phyloP scores from a whole-genome alignment of 148 eudicot genomes.

The Vaccinium macrocarpon region DNA sequence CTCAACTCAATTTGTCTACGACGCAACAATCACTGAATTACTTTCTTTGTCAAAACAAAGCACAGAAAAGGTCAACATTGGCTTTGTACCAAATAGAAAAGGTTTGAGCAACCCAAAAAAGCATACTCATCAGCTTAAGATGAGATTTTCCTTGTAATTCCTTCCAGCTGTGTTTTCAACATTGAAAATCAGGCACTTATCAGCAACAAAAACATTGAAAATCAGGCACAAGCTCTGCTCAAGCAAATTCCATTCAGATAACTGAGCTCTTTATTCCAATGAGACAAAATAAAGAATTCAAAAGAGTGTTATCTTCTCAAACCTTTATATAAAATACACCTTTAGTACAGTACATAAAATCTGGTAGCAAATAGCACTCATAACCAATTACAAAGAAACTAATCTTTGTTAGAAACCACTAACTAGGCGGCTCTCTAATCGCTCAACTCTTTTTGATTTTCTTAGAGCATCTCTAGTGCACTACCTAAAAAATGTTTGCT shows the following conservation, averaged over 20 bases:
- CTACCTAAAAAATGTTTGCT: too few relatives aligned
- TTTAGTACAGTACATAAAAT: background rate
- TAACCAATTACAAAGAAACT: background rate
- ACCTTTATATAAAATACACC: too few relatives aligned
- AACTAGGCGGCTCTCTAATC: background rate
- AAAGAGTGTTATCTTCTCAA: background rate
- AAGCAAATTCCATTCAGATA: constrained; percentile 10
- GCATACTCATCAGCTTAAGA: background rate
- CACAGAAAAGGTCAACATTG: background rate
- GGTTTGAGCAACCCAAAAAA: background rate
- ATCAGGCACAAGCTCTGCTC: background rate
- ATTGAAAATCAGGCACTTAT: background rate
- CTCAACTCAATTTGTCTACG: too few relatives aligned
- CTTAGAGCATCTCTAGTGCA: background rate
- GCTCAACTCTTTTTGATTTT: background rate
- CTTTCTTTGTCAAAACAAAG: background rate
- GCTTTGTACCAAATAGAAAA: background rate
- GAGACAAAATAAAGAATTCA: background rate
- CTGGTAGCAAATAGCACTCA: background rate
- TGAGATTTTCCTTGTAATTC: background rate
- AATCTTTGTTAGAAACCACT: background rate
- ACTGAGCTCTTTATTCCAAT: background rate
- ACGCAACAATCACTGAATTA: too few relatives aligned
- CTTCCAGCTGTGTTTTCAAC: background rate
- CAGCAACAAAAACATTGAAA: background rate